Base-by-base conservation (phyloP, 1,284 basidiomycete genomes). In the Anthracocystis walkeri region DNA sequence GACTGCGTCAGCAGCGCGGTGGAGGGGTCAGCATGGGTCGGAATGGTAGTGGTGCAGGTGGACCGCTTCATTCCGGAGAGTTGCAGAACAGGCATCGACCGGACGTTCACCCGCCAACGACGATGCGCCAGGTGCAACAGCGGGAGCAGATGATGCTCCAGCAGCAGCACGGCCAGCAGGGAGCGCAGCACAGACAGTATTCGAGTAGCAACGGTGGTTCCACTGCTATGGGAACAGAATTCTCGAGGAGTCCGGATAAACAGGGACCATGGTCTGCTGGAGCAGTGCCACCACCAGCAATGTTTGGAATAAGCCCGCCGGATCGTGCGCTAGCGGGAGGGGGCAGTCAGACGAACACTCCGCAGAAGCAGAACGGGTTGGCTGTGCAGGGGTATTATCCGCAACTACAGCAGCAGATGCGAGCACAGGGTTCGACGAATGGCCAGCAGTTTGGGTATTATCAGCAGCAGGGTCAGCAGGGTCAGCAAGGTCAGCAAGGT, bases 81-180 rank as follows among this genome's bases (percentile, higher is more conserved):
- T 42, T 75, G 62, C 65, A 69, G 46, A 77, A 79, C 25, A 53
- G 78, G 3, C 78, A 79, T 27, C 61, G 67, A 44, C 75, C 77
- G 2, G 74, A 80, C 25, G 65, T 78, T 18, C 77, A 80, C 25
- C 76, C 75, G 20, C 77, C 79, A 2, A 70, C 67, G 33, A 77
- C 79, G 44, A 77, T 79, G 74, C 62, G 78, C 0, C 75, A 79
- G 58, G 68, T 79, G 4, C 76, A 75, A 42, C 67, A 69, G 54
- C 42, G 68, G 4, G 62, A 68, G 40, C 53, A 67, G 25, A 38
- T 56, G 20, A 38, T 60, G 41, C 52, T 56, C 20, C 55, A 58
- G 14, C 65, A 65, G 11, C 71, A 78, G 48, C 66, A 38, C 31
- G 12, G 31, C 14, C 35, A 55, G 33, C 59, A 55, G 20, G 41